Evolutionary conservation across 139 green algal species (phyloP).

Genomic region (Chlorella vulgaris): DNA sequence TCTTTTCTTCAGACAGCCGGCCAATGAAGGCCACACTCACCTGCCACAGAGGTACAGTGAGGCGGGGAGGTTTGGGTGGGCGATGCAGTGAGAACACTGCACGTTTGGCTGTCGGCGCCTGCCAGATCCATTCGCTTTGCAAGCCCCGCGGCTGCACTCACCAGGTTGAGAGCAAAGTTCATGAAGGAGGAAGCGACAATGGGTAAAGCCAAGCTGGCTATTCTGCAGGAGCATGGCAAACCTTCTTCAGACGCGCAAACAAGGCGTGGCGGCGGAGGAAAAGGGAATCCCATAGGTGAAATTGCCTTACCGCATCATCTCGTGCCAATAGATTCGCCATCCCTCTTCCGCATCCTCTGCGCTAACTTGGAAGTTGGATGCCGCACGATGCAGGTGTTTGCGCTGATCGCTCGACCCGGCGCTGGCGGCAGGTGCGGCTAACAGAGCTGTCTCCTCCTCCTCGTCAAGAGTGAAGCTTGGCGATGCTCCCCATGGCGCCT

Average conservation of each 20-base stretch:
- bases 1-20: conserved; percentile 32
- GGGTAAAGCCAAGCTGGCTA: not conserved
- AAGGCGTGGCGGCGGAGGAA: too few species aligned
- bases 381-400: not conserved
- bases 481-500: not conserved
- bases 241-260: not conserved
- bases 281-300: not conserved
- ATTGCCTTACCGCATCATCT: not conserved
- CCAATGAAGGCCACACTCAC: conserved; percentile 36
- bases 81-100: too few species aligned
- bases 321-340: not conserved
- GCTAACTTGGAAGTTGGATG: not conserved
- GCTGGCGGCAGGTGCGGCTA: not conserved
- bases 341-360: not conserved
- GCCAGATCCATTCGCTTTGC: too few species aligned
- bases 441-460: conserved; percentile 12
- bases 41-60: not conserved
- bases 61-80: too few species aligned
- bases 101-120: too few species aligned
- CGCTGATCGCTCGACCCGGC: not conserved
- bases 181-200: not conserved
- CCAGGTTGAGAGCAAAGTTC: conserved; percentile 14
- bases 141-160: too few species aligned
- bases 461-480: conserved; percentile 7
- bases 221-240: not conserved